Evolutionary conservation across 2,329 filamentous ascomycete genomes (phyloP), one percentile per base, ranked within the genome.

Genomic region (Fulvia fulva): DNA sequence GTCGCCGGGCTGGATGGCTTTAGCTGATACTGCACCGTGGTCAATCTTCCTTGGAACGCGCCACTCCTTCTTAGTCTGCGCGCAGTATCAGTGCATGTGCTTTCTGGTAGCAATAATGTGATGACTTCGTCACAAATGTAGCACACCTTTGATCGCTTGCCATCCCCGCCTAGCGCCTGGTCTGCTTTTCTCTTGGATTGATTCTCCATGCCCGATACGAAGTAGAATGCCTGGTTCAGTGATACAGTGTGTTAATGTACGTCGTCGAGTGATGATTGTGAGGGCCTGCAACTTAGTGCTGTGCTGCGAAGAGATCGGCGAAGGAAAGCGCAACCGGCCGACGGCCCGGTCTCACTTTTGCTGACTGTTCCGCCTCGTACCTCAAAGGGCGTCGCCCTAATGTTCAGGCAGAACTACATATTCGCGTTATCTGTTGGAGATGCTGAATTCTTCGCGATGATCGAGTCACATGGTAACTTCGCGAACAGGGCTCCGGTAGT

Each of bases 1-100:
- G 67, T 91, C 87, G 5, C 88, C 88, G 5, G 87, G 78, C 65
- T 89, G 83, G 50, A 91, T 80, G 32, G 57, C 56, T 51, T 74
- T 59, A 19, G 60, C 59, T 9, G 56, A 68, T 26, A 64, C 68
- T 12, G 45, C 57, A 49, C 65, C 62, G 44, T 63, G 55, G 16
- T 71, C 67, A 62, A 67, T 72, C 55, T 58, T 65, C 44, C 70
- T 71, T 41, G 75, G 75, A 59, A 72, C 71, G 21, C 70, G 72
- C 77, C 77, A 78, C 65, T 75, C 72, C 68, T 75, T 78, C 67
- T 75, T 78, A 16, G 70, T 72, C 75, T 78, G 52, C 34, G 26
- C 37, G 58, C 25, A 6, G 8, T 44, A 25, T 51, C 25, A 46
- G 34, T n/a, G 7, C 37, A 41, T 41, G 37, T 41, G 37, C 37